Percentiles rank a stretch among this genome's conserved stretches.
Conservation (phyloP, 1,284 basidiomycete genomes). For the Heterobasidion irregulare region DNA sequence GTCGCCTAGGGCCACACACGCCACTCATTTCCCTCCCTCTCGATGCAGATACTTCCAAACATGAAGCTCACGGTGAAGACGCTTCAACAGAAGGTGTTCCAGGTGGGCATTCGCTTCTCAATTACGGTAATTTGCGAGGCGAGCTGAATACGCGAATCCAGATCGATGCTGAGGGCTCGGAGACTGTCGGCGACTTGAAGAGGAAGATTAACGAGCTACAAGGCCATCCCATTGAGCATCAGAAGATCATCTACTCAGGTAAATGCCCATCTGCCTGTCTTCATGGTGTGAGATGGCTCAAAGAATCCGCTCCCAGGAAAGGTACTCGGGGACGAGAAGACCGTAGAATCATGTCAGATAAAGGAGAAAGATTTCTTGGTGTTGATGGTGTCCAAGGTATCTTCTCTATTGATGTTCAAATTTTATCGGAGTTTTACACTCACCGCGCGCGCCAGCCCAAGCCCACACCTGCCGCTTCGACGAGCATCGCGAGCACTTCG, state of each 20-base stretch:
- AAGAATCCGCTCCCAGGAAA: constrained; percentile 55
- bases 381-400: constrained; percentile 94
- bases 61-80: constrained; percentile 96
- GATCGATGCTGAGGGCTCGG: constrained; percentile 75
- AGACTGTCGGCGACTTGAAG: constrained; percentile 81
- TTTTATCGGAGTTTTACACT: neutral
- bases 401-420: constrained; percentile 10
- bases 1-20: constrained; percentile 4
- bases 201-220: constrained; percentile 76
- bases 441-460: constrained; percentile 38
- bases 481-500: constrained; percentile 15
- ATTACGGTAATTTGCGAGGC: neutral
- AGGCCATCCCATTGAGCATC: constrained; percentile 63
- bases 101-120: constrained; percentile 28
- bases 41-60: constrained; percentile 14
- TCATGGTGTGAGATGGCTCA: neutral
- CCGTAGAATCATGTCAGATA: constrained; percentile 83
- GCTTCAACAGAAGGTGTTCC: constrained; percentile 83
- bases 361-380: constrained; percentile 99
- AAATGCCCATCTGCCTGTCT: constrained; percentile 5
- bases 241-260: constrained; percentile 98
- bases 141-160: constrained; percentile 21
- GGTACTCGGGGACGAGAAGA: constrained; percentile 86
- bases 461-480: constrained; percentile 30
- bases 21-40: too few species aligned